Conservation (phyloP, 2,329 filamentous ascomycete species). For the Thelonectria rubi region DNA sequence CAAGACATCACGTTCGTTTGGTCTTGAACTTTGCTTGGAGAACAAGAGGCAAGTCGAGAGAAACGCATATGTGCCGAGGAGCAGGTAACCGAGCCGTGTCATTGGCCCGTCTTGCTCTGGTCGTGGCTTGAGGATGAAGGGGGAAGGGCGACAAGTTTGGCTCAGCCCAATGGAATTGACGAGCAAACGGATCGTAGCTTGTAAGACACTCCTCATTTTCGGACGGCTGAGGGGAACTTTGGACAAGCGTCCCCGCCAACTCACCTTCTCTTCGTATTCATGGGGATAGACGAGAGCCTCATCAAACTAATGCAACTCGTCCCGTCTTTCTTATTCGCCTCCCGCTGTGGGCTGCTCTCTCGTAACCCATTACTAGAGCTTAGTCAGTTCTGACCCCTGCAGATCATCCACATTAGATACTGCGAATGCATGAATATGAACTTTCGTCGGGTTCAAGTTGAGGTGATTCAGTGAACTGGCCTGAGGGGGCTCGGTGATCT, state of each 20-base stretch:
- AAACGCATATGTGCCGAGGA: not conserved
- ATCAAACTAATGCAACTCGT: not conserved
- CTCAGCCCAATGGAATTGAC: not conserved
- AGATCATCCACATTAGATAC: too few species aligned
- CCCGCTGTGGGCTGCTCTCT: not conserved
- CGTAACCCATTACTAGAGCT: conserved; percentile 14
- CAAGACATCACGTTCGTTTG: not conserved
- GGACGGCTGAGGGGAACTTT: not conserved
- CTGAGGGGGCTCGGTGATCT: too few species aligned
- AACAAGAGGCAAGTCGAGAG: conserved; percentile 2
- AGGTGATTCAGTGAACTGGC: too few species aligned
- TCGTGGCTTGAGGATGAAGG: too few species aligned
- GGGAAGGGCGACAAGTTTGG: too few species aligned
- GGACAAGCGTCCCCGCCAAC: not conserved
- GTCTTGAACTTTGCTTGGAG: not conserved
- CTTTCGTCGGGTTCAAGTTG: too few species aligned
- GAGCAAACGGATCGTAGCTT: too few species aligned
- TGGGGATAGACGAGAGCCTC: conserved; percentile 8
- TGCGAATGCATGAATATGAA: too few species aligned
- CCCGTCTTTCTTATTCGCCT: conserved; percentile 6
- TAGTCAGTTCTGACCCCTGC: not conserved
- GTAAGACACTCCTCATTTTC: not conserved
- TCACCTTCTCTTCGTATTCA: not conserved
- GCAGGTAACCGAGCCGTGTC: conserved; percentile 2
- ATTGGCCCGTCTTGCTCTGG: not conserved